Base-by-base conservation (phyloP, 345 rosid species). In the Boechera divaricarpa region DNA sequence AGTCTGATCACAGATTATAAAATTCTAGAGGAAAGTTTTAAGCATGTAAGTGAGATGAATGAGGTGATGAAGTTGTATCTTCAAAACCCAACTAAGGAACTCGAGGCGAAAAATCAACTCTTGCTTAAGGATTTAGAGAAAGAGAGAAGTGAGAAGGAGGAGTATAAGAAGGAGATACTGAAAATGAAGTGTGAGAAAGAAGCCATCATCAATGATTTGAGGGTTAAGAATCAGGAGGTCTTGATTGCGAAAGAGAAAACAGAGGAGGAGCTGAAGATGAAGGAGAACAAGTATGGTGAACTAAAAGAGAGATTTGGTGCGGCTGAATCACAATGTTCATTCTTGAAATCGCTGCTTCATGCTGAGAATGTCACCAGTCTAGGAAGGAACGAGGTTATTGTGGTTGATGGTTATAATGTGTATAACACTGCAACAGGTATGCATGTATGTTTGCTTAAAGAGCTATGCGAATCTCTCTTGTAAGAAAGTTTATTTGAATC, bases 41-140 rank as follows among this genome's bases (percentile, higher is more conserved):
- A 73, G 28, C 24, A 9, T 51, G 10, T 47, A 1, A 39, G 18
- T 0, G 77, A 72, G 0, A 6, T 67, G 58, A 51, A 60, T 16
- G 42, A 12, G 57, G 5, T 7, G n/a, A 35, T 70, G 76, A 66
- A 58, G 21, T 9, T 13, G 32, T 24, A 26, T 58, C n/a, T 31
- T 7, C 24, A 39, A 26, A 78, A 41, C n/a, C 68, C 21, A 58
- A 7, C 5, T 6, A 56, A 15, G 76, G 58, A 70, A 4, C 71
- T 35, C 5, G 63, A 69, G 44, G 74, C 16, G 0, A 29, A 28
- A 21, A 41, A 11, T 9, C 45, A 15, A 2, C 1, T 54, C 47
- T 11, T 77, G 35, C 61, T 56, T 16, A 67, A 59, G 63, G 73
- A 72, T 6, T 9, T 71, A 4, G 77, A 65, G 81, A 78, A 26